phyloP scores from a whole-genome alignment of 495 filamentous ascomycete species.

The Schizothecium vesticola region DNA sequence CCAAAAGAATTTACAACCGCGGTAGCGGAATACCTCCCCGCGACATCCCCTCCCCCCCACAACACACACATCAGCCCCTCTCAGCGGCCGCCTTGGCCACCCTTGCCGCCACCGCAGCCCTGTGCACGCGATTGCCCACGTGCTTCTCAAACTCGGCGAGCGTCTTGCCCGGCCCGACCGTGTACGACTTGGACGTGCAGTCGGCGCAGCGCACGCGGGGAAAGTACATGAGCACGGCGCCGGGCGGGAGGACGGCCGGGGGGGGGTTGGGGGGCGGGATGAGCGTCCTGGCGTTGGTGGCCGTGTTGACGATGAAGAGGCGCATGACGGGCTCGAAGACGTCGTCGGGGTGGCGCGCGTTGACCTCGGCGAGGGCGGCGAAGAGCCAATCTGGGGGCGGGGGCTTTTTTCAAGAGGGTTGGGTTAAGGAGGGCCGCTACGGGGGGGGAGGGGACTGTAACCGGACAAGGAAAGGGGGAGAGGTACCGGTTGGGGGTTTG shows the following conservation, averaged over 20 bases:
- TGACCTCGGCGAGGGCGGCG: slow-evolving; percentile 57
- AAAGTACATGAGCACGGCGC: slow-evolving; percentile 67
- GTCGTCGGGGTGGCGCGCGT: slow-evolving; percentile 64
- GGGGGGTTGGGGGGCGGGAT: slow-evolving; percentile 43
- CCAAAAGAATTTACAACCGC: background rate
- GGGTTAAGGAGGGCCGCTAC: background rate
- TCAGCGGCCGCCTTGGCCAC: background rate
- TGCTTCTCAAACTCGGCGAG: slow-evolving; percentile 89
- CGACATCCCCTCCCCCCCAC: background rate
- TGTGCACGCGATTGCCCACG: slow-evolving; percentile 73
- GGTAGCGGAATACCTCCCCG: too few relatives aligned
- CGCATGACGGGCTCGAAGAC: slow-evolving; percentile 84
- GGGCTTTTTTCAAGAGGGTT: slow-evolving; percentile 48
- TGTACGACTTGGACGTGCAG: slow-evolving; percentile 91
- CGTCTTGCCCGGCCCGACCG: slow-evolving; percentile 72
- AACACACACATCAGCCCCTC: background rate
- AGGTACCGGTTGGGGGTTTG: background rate
- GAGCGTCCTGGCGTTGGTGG: slow-evolving; percentile 52
- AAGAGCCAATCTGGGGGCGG: slow-evolving; percentile 77
- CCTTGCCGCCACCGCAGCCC: slow-evolving; percentile 54
- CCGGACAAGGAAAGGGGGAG: slow-evolving; percentile 1
- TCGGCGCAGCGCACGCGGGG: slow-evolving; percentile 86
- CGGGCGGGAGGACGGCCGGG: slow-evolving; percentile 25
- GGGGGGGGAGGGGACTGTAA: background rate
- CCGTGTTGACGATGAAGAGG: slow-evolving; percentile 66